Percentiles rank a stretch among this genome's conserved stretches.
phyloP scores from a whole-genome alignment of 2,329 filamentous ascomycete species.

The Alternaria dauci region DNA sequence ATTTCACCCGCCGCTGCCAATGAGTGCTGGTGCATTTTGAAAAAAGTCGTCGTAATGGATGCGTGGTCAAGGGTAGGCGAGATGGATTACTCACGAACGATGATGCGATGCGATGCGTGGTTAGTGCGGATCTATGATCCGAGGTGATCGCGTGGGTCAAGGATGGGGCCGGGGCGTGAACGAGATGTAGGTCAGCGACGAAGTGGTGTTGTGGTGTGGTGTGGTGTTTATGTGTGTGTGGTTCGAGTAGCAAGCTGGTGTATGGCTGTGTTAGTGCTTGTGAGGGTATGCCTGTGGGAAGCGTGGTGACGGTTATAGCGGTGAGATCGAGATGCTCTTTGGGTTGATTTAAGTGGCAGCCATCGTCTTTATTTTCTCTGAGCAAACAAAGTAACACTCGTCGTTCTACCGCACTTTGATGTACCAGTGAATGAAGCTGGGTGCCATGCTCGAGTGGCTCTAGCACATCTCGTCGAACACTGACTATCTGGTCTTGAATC shows the following conservation, averaged over 20 bases:
- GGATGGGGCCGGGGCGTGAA: background rate
- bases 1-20: background rate
- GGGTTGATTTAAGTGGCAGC: background rate
- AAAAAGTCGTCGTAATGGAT: background rate
- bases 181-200: background rate
- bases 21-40: background rate
- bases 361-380: background rate
- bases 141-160: background rate
- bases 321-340: background rate
- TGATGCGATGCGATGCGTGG: background rate
- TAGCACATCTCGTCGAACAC: background rate
- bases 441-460: background rate
- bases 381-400: background rate
- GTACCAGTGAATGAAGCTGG: background rate
- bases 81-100: background rate
- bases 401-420: background rate
- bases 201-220: background rate
- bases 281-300: background rate
- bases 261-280: background rate
- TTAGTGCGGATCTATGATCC: conserved; percentile 2
- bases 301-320: background rate
- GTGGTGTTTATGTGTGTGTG: background rate
- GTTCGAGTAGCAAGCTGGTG: background rate
- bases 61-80: background rate
- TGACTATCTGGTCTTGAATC: background rate